Percentiles rank a stretch among this genome's conserved stretches.
These are phyloP conservation scores for Sodiomyces alkalinus DNA, from an alignment of 2,329 filamentous ascomycete genomes.

Conservation along the genomic window DNA sequence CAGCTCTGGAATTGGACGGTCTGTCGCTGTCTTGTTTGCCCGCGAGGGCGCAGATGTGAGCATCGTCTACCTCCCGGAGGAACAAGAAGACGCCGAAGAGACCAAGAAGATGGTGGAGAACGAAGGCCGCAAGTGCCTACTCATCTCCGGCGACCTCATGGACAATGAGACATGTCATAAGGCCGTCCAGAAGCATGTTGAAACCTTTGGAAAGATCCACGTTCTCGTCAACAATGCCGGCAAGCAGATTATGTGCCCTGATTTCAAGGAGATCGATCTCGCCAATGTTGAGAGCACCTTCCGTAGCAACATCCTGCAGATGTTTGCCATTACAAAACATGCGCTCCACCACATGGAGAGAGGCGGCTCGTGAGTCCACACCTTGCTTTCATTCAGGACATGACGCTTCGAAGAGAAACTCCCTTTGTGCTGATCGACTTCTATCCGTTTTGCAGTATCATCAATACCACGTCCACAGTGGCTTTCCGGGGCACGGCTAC, in stretches of 20 bases:
- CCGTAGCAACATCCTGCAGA: constrained; percentile 38
- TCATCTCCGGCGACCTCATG: constrained; percentile 32
- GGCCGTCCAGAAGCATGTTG: constrained; percentile 36
- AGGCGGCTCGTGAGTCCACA: constrained; percentile 23
- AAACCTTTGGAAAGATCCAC: constrained; percentile 27
- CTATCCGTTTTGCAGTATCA: constrained; percentile 28
- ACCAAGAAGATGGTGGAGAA: constrained; percentile 36
- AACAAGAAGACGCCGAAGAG: constrained; percentile 38
- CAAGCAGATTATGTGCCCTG: constrained; percentile 36
- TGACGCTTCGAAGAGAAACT: background rate
- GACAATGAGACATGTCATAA: constrained; percentile 32
- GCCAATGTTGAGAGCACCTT: constrained; percentile 40
- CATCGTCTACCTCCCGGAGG: constrained; percentile 39
- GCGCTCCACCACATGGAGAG: constrained; percentile 37
- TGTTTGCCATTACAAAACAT: constrained; percentile 45
- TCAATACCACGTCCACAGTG: constrained; percentile 40
- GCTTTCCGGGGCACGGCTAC: constrained; percentile 33
- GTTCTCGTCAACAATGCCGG: constrained; percentile 45
- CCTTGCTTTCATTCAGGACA: too few relatives aligned
- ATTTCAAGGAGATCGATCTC: constrained; percentile 38
- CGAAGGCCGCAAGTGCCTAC: constrained; percentile 29
- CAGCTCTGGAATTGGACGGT: constrained; percentile 38
- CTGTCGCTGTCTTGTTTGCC: constrained; percentile 39
- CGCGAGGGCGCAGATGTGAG: constrained; percentile 41
- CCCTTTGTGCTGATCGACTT: background rate